Percentiles rank a stretch among this genome's conserved stretches.
These are phyloP conservation scores for Pseudognaphalium luteoalbum DNA, from an alignment of 129 eudicot species.

Conservation along the genomic window DNA sequence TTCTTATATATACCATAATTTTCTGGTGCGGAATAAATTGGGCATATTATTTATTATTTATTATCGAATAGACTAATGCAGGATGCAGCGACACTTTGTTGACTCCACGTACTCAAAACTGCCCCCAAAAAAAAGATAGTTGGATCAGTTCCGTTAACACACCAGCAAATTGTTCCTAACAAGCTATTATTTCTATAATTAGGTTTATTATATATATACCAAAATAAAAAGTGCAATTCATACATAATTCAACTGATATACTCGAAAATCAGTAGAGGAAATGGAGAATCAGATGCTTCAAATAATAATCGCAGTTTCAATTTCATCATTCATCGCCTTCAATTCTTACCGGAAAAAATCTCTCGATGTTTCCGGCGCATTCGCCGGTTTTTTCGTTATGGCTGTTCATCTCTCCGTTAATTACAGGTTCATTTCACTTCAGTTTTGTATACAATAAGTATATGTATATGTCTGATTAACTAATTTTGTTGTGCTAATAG, in stretches of 20 bases:
- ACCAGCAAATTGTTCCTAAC: too few relatives aligned
- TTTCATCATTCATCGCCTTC: slow-evolving; percentile 55
- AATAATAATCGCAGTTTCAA: slow-evolving; percentile 42
- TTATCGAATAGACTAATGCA: too few relatives aligned
- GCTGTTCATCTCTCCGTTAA: slow-evolving; percentile 64
- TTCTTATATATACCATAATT: too few relatives aligned
- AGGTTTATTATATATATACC: too few relatives aligned
- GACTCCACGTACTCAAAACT: slow-evolving; percentile 8
- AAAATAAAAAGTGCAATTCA: neutral
- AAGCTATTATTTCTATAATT: too few relatives aligned
- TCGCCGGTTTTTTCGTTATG: slow-evolving; percentile 78
- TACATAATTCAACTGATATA: neutral
- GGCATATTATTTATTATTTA: too few relatives aligned
- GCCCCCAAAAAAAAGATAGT: neutral
- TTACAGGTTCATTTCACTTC: slow-evolving; percentile 49
- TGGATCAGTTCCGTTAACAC: neutral
- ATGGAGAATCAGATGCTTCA: slow-evolving; percentile 54
- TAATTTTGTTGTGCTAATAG: slow-evolving; percentile 33
- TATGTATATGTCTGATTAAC: neutral
- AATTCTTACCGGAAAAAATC: slow-evolving; percentile 70
- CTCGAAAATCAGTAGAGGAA: slow-evolving; percentile 7
- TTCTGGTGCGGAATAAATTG: too few relatives aligned
- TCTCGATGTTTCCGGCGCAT: slow-evolving; percentile 82
- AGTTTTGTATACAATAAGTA: neutral
- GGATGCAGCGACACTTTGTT: slow-evolving; percentile 23